These are phyloP conservation scores for Leccinum variicolor DNA, from an alignment of 768 basidiomycete species.

Conservation along the genomic window DNA sequence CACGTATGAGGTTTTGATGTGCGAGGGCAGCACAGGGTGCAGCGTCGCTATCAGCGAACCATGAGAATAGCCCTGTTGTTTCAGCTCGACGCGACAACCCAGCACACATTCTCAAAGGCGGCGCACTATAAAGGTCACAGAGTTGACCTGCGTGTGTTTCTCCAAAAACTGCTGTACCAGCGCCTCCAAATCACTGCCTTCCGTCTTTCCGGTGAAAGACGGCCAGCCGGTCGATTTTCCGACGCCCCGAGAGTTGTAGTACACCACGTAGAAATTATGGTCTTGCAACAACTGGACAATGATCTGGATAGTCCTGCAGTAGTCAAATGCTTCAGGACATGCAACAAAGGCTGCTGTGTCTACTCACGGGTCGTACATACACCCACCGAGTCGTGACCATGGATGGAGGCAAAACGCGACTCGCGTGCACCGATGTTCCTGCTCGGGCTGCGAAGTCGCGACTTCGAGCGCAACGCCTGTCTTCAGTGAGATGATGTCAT, in stretches of 20 bases:
- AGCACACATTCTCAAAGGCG: neutral
- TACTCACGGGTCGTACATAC: conserved; percentile 72
- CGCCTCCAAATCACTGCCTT: conserved; percentile 67
- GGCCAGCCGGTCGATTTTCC: conserved; percentile 71
- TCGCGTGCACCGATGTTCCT: conserved; percentile 31
- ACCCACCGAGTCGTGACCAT: conserved; percentile 83
- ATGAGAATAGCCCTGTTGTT: conserved; percentile 76
- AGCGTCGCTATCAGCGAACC: conserved; percentile 72
- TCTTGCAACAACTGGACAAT: conserved; percentile 41
- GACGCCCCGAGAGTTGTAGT: conserved; percentile 77
- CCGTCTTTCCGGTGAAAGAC: conserved; percentile 67
- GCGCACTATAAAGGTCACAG: conserved; percentile 61
- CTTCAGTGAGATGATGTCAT: conserved; percentile 19
- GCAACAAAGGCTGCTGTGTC: neutral
- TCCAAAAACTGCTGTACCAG: conserved; percentile 54
- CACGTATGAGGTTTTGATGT: conserved; percentile 59
- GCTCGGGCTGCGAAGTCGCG: conserved; percentile 30
- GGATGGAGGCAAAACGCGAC: conserved; percentile 76
- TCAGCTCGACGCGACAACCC: conserved; percentile 5
- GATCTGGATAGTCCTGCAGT: conserved; percentile 38
- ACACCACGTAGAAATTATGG: conserved; percentile 54
- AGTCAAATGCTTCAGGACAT: neutral
- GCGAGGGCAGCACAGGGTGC: conserved; percentile 49
- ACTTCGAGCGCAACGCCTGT: conserved; percentile 47
- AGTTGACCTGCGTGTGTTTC: conserved; percentile 38